These are phyloP conservation scores for Magnaporthiopsis poae DNA, from an alignment of 2,329 filamentous ascomycete species.

Conservation along the genomic window DNA sequence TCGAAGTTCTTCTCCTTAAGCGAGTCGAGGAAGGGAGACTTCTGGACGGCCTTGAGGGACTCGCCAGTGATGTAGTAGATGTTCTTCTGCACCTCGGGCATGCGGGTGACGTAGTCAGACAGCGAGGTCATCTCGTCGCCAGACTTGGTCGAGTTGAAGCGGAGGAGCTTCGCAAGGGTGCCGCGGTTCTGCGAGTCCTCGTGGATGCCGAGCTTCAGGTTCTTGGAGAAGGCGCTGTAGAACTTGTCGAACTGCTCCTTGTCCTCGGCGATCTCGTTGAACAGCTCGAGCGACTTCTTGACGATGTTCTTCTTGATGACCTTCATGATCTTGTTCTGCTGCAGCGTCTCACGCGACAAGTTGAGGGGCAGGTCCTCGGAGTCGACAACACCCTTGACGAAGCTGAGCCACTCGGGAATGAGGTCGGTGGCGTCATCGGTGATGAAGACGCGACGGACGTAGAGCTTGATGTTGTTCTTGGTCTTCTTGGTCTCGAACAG, in stretches of 20 bases:
- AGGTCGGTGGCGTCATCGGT: constrained; percentile 98
- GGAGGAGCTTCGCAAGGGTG: constrained; percentile 90
- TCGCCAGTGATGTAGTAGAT: constrained; percentile 99
- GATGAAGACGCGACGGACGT: constrained; percentile 99
- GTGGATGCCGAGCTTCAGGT: constrained; percentile 99
- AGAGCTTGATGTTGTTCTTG: constrained; percentile 99
- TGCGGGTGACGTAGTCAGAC: constrained; percentile 94
- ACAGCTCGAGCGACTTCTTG: constrained; percentile 99
- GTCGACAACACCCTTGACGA: constrained; percentile 99
- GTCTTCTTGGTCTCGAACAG: constrained; percentile 99
- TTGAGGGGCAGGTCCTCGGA: constrained; percentile 99
- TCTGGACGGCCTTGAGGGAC: constrained; percentile 93
- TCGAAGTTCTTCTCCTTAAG: constrained; percentile 99
- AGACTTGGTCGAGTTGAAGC: constrained; percentile 98
- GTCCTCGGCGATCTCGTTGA: constrained; percentile 97
- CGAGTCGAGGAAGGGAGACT: constrained; percentile 97
- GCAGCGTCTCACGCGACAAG: constrained; percentile 98
- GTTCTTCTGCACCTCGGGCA: constrained; percentile 99
- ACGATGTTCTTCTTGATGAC: constrained; percentile 99
- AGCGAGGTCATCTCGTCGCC: constrained; percentile 92
- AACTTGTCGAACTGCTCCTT: constrained; percentile 99
- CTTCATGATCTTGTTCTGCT: constrained; percentile 99
- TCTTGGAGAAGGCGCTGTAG: constrained; percentile 99
- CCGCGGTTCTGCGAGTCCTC: constrained; percentile 97
- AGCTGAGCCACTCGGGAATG: constrained; percentile 98